Evolutionary conservation across 805 yeast species (phyloP).

Genomic region (Tetrapisispora arboricola): DNA sequence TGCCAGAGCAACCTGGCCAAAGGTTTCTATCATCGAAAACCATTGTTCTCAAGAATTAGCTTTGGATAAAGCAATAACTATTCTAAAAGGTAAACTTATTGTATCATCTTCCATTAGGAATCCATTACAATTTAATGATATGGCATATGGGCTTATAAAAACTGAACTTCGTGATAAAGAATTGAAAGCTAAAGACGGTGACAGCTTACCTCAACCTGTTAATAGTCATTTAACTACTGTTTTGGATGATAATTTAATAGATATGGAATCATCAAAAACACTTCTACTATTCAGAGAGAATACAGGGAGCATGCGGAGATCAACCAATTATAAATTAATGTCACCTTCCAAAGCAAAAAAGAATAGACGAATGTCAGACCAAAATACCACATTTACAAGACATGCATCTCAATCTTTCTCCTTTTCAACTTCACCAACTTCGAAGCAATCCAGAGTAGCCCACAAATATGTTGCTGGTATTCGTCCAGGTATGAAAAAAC

Average conservation of each 20-base stretch:
- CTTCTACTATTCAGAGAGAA: conserved; percentile 16
- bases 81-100: conserved; percentile 50
- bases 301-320: conserved; percentile 6
- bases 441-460: conserved; percentile 8
- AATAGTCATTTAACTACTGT: conserved; percentile 8
- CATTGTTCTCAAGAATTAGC: conserved; percentile 88
- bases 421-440: conserved; percentile 15
- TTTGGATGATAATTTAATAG: conserved; percentile 22
- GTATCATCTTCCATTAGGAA: conserved; percentile 24
- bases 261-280: conserved; percentile 19
- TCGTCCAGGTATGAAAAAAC: conserved; percentile 13
- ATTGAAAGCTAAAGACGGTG: not conserved
- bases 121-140: conserved; percentile 19
- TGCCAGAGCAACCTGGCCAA: conserved; percentile 88
- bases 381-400: conserved; percentile 10
- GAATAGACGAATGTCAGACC: conserved; percentile 18
- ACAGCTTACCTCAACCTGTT: not conserved
- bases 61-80: conserved; percentile 62
- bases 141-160: conserved; percentile 17
- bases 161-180: conserved; percentile 7
- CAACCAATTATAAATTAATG: conserved; percentile 1
- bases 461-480: conserved; percentile 6
- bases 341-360: conserved; percentile 1
- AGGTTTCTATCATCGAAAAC: conserved; percentile 68
- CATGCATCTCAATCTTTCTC: conserved; percentile 14